Percentiles rank a stretch among this genome's conserved stretches.
Evolutionary conservation across 169 alveolate species (phyloP).

Genomic region (Eimeria acervulina): DNA sequence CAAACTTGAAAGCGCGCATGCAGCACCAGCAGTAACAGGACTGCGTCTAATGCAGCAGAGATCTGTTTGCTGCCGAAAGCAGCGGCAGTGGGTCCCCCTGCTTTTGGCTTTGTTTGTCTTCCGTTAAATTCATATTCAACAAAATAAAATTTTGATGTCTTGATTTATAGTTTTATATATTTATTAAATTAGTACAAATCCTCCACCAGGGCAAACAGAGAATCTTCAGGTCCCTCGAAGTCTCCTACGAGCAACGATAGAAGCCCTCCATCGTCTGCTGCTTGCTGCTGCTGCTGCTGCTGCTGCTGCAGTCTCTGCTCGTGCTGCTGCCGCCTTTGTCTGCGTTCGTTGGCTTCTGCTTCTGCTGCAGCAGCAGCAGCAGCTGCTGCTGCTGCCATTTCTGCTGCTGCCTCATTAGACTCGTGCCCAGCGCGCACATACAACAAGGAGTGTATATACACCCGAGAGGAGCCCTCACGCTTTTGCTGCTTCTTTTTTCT

Average conservation of each 20-base stretch:
- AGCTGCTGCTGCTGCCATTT: conserved; percentile 20
- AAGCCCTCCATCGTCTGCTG: not conserved
- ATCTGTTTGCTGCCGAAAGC: not conserved
- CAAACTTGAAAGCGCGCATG: no score
- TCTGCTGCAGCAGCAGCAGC: conserved; percentile 55
- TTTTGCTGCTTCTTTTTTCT: not conserved
- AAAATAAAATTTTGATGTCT: not conserved
- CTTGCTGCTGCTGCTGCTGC: not conserved
- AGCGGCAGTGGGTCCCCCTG: not conserved
- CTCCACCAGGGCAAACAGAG: not conserved
- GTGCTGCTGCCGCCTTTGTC: not conserved
- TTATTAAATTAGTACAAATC: not conserved
- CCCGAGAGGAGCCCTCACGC: conserved; percentile 5
- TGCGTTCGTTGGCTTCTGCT: conserved; percentile 19
- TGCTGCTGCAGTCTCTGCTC: conserved; percentile 7
- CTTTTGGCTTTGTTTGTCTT: not conserved
- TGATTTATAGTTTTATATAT: not conserved
- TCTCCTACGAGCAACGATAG: not conserved
- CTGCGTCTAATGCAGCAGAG: not conserved
- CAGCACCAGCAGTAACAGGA: no score
- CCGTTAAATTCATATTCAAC: not conserved
- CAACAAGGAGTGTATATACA: conserved; percentile 27
- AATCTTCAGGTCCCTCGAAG: not conserved
- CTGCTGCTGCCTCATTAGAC: not conserved
- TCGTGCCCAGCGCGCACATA: not conserved